Conservation (phyloP, 225 moss, liverwort and hornwort species). For the Polytrichum formosum region DNA sequence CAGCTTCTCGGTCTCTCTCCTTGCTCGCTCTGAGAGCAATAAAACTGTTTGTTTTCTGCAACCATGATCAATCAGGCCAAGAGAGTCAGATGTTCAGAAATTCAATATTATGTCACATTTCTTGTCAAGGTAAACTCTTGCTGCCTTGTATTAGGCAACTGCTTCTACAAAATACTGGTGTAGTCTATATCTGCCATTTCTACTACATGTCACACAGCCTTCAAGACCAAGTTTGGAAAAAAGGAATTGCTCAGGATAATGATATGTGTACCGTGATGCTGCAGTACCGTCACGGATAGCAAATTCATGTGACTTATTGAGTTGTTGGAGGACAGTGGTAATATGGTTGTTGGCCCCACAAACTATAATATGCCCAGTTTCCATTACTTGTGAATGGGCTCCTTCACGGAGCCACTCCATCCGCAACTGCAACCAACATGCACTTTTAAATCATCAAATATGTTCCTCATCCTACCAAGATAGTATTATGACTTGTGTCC, state of each 20-base stretch:
- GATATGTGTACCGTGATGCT: constrained; percentile 41
- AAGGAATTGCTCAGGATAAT: too few relatives aligned
- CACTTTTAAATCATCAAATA: constrained; percentile 24
- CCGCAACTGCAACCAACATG: constrained; percentile 47
- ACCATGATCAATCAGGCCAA: constrained; percentile 16
- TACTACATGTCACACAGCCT: background rate
- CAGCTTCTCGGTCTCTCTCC: constrained; percentile 66
- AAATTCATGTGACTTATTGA: constrained; percentile 64
- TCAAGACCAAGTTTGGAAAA: background rate
- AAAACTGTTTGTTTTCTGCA: constrained; percentile 68
- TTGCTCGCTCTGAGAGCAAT: constrained; percentile 62
- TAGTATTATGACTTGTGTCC: constrained; percentile 7
- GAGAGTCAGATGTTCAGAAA: background rate
- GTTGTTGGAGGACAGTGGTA: constrained; percentile 64
- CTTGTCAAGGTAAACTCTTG: too few relatives aligned
- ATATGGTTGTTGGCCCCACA: constrained; percentile 71
- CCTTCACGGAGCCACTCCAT: constrained; percentile 80
- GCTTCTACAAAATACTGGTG: background rate
- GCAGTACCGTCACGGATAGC: constrained; percentile 72
- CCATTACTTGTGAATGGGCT: constrained; percentile 74
- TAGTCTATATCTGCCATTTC: background rate
- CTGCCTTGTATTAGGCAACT: background rate
- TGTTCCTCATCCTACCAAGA: constrained; percentile 4
- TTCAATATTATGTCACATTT: too few relatives aligned
- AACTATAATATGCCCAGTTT: constrained; percentile 67